Evolutionary conservation across 164 flowering plant genomes (phyloP), one percentile per base, ranked within the genome.

Genomic region (Taxillus chinensis): DNA sequence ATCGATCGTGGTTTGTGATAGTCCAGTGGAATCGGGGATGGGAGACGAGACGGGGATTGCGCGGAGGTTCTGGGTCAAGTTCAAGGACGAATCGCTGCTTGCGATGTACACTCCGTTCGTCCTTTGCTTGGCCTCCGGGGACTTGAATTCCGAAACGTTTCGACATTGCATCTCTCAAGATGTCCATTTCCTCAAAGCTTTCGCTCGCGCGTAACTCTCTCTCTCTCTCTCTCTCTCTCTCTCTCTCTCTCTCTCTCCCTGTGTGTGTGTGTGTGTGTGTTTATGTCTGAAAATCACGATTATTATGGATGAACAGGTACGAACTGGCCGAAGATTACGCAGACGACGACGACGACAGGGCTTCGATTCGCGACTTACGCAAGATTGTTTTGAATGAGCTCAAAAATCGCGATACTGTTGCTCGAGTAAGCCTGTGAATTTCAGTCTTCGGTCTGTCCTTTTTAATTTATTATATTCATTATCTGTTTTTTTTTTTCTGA

Each of bases 321-420:
- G 57, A 54, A 12, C 5, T 54, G 57, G 57, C 57, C 11, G 12
- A 17, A 37, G 57, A 54, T 2, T 54, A 39, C 41, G 68, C 72
- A 0, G 72, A 69, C 14, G 72, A 69, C 64, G 67, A 69, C 12
- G 72, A 69, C 0, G 72, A 64, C 51, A 69, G 55, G 64, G 42
- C 1, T 3, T 56, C 52, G 0, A 64, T 69, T 15, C 55, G 57
- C 42, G 16, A 69, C 42, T 40, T 69, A n/a, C 52, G 72, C 52
- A 64, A 46, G 46, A 49, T 16, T 55, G 61, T 42, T 2, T 10
- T 16, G 7, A 16, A 54, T 2, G 62, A 48, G 52, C 59, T 64
- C 52, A 42, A 48, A 53, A 46, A n/a, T 4, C 67, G 42, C 40
- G 61, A 64, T 41, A 5, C 51, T 13, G 43, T 55, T 45, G 68